Evolutionary conservation across 352 stramenopile genomes (phyloP), one percentile per base, ranked within the genome.

Genomic region (Globisporangium nunn): DNA sequence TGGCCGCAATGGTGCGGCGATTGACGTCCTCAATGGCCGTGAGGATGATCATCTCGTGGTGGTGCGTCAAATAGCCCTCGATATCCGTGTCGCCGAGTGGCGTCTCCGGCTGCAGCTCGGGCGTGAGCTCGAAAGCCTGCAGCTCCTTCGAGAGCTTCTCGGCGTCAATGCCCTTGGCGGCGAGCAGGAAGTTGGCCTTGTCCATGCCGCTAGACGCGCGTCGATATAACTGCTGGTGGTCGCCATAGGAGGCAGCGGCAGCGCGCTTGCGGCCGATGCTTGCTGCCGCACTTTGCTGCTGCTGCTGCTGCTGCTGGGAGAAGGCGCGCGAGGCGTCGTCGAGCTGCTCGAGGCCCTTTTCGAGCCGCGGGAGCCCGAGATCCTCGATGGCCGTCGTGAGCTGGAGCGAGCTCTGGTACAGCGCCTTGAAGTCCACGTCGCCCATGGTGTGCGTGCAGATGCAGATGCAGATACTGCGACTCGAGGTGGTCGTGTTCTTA

Each of bases 21-120:
- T 84, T 89, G 15, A 88, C 81, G 56, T 96, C 85, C 56, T 96
- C 85, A 40, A 96, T 91, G 50, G 87, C 83, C n/a, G 84, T 93
- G 33, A 95, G 67, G 41, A 95, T 77, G 65, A 96, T 93, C 82
- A 95, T 95, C 62, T 96, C 87, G 68, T 96, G 87, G 68, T 96
- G 87, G 63, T 95, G 85, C 45, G 78, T 83, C 50, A 96, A 63
- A 68, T 94, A 95, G 4, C 81, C 83, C 54, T 96, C 84, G 35
- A 96, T 76, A 46, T 96, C 83, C 33, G 82, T 95, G 61, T 88
- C 79, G 35, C 75, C 83, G 39, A 96, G 66, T n/a, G 85, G 74
- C 56, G 87, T 87, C 59, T 91, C 76, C 0, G 86, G 78, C 40
- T 93, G 79, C 50, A 88, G 90, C 39, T 85, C 72, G 10, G 80